Base-by-base conservation (phyloP, 2,329 filamentous ascomycete species). In the Cytospora mali region DNA sequence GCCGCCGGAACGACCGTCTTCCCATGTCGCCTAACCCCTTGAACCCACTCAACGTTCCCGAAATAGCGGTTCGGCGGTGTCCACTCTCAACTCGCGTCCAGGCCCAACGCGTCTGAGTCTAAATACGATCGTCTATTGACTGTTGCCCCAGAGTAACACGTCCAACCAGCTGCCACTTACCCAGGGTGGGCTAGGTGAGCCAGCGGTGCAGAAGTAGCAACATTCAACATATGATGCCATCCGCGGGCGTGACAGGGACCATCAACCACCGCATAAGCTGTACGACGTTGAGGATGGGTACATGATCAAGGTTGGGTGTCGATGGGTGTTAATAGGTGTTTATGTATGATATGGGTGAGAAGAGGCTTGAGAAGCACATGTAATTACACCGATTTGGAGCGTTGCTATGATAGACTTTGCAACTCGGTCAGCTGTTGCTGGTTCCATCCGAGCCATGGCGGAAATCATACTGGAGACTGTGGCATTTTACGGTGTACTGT, bases 261-360 rank as follows among this genome's bases (percentile, higher is more conserved):
- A 83, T 76, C 13, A 84, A 85, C 2, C 88, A 75, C 0, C 86
- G 87, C 0, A 85, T 75, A 0, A 85, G 89, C 71, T 85, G 85
- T 25, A 87, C 62, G 33, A 87, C 77, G 69, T 88, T 88, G 65
- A 88, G 83, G 59, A 33, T 33, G 31, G 3, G 2, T 33, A 33
- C 6, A 33, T 33, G 31, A 33, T 13, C 9, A 10, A 33, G 31
- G 31, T 33, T 33, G 31, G n/a, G n/a, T n/a, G n/a, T n/a, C n/a
- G n/a, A n/a, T n/a, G n/a, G n/a, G n/a, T n/a, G n/a, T n/a, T n/a
- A n/a, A n/a, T n/a, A n/a, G n/a, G n/a, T n/a, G n/a, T n/a, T n/a
- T n/a, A n/a, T n/a, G n/a, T n/a, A n/a, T n/a, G n/a, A n/a, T n/a
- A n/a, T n/a, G n/a, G n/a, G n/a, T n/a, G n/a, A n/a, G n/a, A n/a